These are phyloP conservation scores for Gastrodia elata DNA, from an alignment of 106 monocot species.

Conservation along the genomic window DNA sequence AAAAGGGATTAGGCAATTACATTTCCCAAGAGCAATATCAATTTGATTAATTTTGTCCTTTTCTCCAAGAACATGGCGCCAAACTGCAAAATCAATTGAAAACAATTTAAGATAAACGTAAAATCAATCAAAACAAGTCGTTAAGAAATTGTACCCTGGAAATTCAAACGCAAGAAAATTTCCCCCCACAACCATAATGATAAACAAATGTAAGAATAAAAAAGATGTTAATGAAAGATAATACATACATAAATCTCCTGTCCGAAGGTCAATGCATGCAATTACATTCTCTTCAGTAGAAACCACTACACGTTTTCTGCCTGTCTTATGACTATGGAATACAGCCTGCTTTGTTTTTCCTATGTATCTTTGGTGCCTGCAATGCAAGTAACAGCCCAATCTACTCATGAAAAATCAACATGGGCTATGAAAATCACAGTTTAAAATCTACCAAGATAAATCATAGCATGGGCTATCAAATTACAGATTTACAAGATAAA, in stretches of 20 bases:
- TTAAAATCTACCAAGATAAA: constrained; percentile 1
- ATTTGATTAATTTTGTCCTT: constrained; percentile 73
- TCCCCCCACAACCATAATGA: neutral
- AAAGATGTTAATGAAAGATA: neutral
- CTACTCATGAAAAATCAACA: neutral
- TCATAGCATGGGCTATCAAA: neutral
- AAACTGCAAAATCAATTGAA: constrained; percentile 51
- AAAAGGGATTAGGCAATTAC: constrained; percentile 30
- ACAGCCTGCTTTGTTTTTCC: constrained; percentile 93
- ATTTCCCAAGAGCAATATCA: constrained; percentile 84
- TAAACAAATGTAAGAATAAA: neutral
- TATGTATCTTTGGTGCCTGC: constrained; percentile 86
- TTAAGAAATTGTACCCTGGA: neutral
- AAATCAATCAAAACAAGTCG: neutral
- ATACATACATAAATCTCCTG: constrained; percentile 79
- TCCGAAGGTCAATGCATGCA: constrained; percentile 93
- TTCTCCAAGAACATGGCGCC: constrained; percentile 76
- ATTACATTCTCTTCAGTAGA: constrained; percentile 91
- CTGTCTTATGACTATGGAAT: constrained; percentile 89
- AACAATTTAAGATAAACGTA: constrained; percentile 6
- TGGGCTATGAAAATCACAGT: neutral
- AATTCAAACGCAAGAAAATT: neutral
- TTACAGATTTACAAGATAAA: neutral
- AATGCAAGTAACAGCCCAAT: constrained; percentile 4
- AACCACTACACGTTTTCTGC: constrained; percentile 80